Evolutionary conservation across 371 early-diverging fungal genomes (phyloP).

Genomic region (Dichotomocladium elegans): DNA sequence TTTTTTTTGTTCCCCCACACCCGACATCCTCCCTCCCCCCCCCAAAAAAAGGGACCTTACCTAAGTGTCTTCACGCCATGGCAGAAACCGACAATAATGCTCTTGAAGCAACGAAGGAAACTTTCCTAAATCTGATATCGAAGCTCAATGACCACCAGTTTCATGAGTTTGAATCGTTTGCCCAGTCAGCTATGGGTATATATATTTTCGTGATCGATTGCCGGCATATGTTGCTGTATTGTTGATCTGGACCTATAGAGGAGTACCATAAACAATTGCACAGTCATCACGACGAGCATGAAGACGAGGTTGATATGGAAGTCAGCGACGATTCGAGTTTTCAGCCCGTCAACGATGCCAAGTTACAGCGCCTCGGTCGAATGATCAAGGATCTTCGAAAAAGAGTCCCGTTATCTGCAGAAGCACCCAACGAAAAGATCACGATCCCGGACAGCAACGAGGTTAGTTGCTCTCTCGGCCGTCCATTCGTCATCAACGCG

Average conservation of each 20-base stretch:
- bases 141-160: conserved; percentile 47
- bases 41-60: no score
- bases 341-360: conserved; percentile 38
- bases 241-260: conserved; percentile 16
- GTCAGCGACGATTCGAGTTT: conserved; percentile 22
- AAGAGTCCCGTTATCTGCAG: conserved; percentile 54
- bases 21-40: no score
- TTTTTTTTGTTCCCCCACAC: no score
- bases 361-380: conserved; percentile 39
- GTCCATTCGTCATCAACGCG: not conserved
- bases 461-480: conserved; percentile 12
- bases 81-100: not conserved
- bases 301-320: conserved; percentile 19
- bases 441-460: conserved; percentile 52
- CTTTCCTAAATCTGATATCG: conserved; percentile 48
- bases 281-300: conserved; percentile 15
- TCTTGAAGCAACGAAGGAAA: conserved; percentile 42
- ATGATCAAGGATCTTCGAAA: conserved; percentile 57
- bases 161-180: conserved; percentile 53
- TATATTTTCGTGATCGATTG: not conserved
- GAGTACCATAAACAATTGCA: conserved; percentile 39
- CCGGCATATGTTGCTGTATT: not conserved
- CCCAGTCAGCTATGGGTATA: conserved; percentile 50
- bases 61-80: not conserved
- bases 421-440: conserved; percentile 59